Evolutionary conservation across 2,329 filamentous ascomycete species (phyloP), one percentile per base, ranked within the genome.

Genomic region (Fusarium brevicatenulatum): DNA sequence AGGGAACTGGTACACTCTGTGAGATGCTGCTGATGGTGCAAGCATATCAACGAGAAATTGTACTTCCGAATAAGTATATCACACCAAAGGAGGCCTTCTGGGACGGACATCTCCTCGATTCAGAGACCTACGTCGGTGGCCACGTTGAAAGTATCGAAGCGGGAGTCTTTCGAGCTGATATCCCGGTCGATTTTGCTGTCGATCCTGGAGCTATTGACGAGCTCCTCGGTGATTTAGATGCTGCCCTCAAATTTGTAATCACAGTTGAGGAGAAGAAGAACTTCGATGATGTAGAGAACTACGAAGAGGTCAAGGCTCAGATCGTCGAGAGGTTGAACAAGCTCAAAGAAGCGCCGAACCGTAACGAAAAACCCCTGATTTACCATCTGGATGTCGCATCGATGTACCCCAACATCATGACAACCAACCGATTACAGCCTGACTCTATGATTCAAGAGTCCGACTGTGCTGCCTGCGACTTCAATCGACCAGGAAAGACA

Each of bases 401-500:
- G 67, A 99, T 99, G 96, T 99, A 99, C 81, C 96, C 96, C 15
- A 99, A 99, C 82, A 99, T 99, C 81, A 99, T 99, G 97, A 99
- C 97, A 4, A 99, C 96, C 3, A 99, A 99, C 82, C 93, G 96
- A 81, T 83, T 99, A 52, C 96, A 99, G 77, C 96, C 96, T 0
- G 96, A 99, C 82, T 98, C 96, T n/a, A 97, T 99, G 95, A 97
- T 99, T 60, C 87, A 95, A 53, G 97, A 99, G 80, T 94, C 95
- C 1, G 94, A 97, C 77, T 99, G 97, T 78, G 96, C 96, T 6
- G 95, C 96, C 16, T 99, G 97, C 82, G 97, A 99, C 81, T 99
- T 99, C 86, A 99, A 99, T 76, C 88, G 96, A 49, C 96, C 96
- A 1, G 96, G 96, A 37, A 99, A 99, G 83, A 98, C 95, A 2